Conservation (phyloP, 2,329 filamentous ascomycete species). For the Metarhizium robertsii region DNA sequence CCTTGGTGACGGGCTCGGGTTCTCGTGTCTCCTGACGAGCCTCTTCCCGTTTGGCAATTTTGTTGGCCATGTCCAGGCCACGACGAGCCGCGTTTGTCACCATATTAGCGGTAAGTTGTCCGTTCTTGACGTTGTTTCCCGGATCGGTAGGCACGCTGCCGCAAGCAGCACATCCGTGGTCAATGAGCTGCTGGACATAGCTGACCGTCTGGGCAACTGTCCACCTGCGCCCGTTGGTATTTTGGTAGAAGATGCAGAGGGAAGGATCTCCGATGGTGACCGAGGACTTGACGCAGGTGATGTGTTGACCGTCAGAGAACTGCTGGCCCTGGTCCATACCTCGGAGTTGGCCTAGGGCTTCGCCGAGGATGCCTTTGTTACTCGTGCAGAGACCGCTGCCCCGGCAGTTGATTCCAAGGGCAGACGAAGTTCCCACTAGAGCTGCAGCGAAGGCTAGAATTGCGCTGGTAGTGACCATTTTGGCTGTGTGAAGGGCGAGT, state of each 20-base stretch:
- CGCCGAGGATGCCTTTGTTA: slow-evolving; percentile 7
- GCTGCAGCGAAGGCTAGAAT: neutral
- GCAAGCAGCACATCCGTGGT: neutral
- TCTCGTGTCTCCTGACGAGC: neutral
- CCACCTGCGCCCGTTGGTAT: slow-evolving; percentile 6
- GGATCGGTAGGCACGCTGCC: slow-evolving; percentile 2
- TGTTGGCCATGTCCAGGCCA: neutral
- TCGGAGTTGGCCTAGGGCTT: slow-evolving; percentile 5
- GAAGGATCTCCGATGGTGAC: slow-evolving; percentile 6
- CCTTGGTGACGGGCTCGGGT: neutral
- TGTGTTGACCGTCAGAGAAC: slow-evolving; percentile 6
- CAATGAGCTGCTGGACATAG: slow-evolving; percentile 3
- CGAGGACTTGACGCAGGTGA: slow-evolving; percentile 7
- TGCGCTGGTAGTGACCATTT: neutral
- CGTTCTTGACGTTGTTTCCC: slow-evolving; percentile 9
- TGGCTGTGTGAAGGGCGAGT: no score
- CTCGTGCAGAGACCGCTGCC: slow-evolving; percentile 8
- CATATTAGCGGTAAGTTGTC: slow-evolving; percentile 9
- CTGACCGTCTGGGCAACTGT: slow-evolving; percentile 8
- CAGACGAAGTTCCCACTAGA: neutral
- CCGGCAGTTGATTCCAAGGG: slow-evolving; percentile 9
- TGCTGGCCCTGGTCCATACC: slow-evolving; percentile 7
- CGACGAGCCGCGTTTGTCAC: slow-evolving; percentile 6
- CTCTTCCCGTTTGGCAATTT: neutral
- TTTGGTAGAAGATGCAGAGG: slow-evolving; percentile 8